These are phyloP conservation scores for Torulaspora indica DNA, from an alignment of 805 yeast genomes.

Conservation along the genomic window DNA sequence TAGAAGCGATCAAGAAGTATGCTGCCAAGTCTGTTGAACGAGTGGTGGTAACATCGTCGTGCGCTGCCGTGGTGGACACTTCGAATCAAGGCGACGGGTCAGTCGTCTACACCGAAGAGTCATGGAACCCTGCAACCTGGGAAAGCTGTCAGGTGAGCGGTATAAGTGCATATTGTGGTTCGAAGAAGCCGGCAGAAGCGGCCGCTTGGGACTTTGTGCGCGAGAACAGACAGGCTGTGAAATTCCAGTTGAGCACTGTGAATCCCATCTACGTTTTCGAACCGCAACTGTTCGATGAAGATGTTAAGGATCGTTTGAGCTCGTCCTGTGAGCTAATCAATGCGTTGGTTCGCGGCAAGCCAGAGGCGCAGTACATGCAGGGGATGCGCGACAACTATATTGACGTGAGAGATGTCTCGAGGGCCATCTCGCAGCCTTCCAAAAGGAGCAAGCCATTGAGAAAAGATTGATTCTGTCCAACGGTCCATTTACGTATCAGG, in stretches of 20 bases:
- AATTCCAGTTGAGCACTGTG: slow-evolving; percentile 44
- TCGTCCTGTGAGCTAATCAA: slow-evolving; percentile 41
- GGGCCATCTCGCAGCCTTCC: slow-evolving; percentile 48
- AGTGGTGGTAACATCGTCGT: slow-evolving; percentile 51
- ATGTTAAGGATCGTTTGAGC: slow-evolving; percentile 40
- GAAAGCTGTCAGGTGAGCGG: slow-evolving; percentile 40
- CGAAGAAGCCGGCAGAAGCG: slow-evolving; percentile 58
- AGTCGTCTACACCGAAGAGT: slow-evolving; percentile 41
- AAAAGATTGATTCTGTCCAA: slow-evolving; percentile 34
- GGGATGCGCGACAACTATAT: slow-evolving; percentile 33
- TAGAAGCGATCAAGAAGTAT: slow-evolving; percentile 43
- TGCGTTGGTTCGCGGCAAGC: slow-evolving; percentile 25
- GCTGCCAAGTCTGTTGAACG: slow-evolving; percentile 41
- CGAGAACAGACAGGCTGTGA: slow-evolving; percentile 33
- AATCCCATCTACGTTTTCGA: slow-evolving; percentile 58
- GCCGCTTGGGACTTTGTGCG: slow-evolving; percentile 53
- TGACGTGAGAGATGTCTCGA: slow-evolving; percentile 62
- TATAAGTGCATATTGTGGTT: slow-evolving; percentile 48
- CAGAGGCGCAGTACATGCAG: slow-evolving; percentile 16
- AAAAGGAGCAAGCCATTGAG: slow-evolving; percentile 35
- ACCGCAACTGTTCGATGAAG: slow-evolving; percentile 50
- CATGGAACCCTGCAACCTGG: slow-evolving; percentile 54
- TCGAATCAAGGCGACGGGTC: slow-evolving; percentile 36
- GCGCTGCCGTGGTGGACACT: slow-evolving; percentile 42
- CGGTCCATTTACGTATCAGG: slow-evolving; percentile 30